A percentile compares a stretch with the other conserved stretches of the same genome.
Conservation (phyloP, 495 filamentous ascomycete genomes). For the Sordaria brevicollis region DNA sequence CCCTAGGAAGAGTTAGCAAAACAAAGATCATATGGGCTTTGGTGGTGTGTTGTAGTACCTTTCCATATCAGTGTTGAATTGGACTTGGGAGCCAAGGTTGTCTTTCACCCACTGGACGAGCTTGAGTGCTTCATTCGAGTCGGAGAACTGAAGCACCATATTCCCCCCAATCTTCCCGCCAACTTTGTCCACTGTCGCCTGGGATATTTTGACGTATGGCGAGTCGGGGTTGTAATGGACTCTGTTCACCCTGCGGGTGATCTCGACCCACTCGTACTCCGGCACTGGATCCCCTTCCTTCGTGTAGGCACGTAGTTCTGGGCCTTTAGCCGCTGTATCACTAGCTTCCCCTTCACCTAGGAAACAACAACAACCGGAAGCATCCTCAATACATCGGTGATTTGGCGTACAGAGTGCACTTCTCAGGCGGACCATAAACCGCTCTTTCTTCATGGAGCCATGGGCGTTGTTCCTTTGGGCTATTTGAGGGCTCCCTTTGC, state of each 20-base stretch:
- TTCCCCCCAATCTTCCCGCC: background rate
- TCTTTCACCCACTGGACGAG: background rate
- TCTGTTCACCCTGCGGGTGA: background rate
- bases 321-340: background rate
- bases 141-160: background rate
- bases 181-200: background rate
- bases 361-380: background rate
- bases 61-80: background rate
- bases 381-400: background rate
- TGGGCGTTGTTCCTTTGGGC: conserved; percentile 1
- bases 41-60: background rate
- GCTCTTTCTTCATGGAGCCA: background rate
- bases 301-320: conserved; percentile 9
- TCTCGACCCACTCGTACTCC: conserved; percentile 12
- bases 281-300: background rate
- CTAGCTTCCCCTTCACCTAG: background rate
- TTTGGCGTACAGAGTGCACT: conserved; percentile 9
- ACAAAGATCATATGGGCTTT: background rate
- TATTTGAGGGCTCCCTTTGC: background rate
- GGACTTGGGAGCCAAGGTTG: background rate
- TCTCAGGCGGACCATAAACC: background rate
- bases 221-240: background rate
- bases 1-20: background rate
- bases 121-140: background rate
- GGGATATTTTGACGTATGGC: background rate